Evolutionary conservation across 352 stramenopile genomes (phyloP), one percentile per base, ranked within the genome.

Genomic region (Phytopythium oedochilum): DNA sequence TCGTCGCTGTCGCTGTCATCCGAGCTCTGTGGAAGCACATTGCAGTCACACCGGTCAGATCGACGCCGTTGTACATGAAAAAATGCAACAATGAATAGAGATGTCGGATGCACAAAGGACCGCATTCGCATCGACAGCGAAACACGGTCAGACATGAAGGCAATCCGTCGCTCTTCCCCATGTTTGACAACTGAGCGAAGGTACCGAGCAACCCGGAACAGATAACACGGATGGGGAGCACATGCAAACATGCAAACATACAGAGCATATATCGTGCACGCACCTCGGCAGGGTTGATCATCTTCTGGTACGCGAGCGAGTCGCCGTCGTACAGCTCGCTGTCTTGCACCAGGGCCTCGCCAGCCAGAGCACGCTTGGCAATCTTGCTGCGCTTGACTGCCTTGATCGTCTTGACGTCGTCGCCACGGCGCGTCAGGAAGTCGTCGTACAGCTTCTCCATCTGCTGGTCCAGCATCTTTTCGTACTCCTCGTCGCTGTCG

Each of bases 181-280:
- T 87, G 67, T 83, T 95, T 92, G 86, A 95, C 86, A 95, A 95
- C 86, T 95, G 86, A 83, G 77, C 84, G 60, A 60, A 90, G 83
- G 83, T 93, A 95, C 82, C 71, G 75, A 78, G 47, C 70, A 67
- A 92, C 84, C 75, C 84, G 68, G 83, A 92, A 92, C 84, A 94
- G 82, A 94, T 90, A 94, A 94, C 84, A 94, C 84, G 81, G 80
- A 89, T 88, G 80, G 84, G 84, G 84, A 66, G 63, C 18, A 47
- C 57, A 71, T 34, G 49, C 48, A 59, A 23, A 64, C 52, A 71
- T 23, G 23, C 48, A 38, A 32, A 70, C 2, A 68, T 20, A 69
- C 18, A 58, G n/a, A n/a, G 54, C 9, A 60, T 23, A 58, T 36
- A 47, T 31, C 11, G 40, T 56, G 17, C 42, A 89, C 83, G 61